Evolutionary conservation across 2,329 filamentous ascomycete species (phyloP).

Genomic region (Nemania bipapillata): DNA sequence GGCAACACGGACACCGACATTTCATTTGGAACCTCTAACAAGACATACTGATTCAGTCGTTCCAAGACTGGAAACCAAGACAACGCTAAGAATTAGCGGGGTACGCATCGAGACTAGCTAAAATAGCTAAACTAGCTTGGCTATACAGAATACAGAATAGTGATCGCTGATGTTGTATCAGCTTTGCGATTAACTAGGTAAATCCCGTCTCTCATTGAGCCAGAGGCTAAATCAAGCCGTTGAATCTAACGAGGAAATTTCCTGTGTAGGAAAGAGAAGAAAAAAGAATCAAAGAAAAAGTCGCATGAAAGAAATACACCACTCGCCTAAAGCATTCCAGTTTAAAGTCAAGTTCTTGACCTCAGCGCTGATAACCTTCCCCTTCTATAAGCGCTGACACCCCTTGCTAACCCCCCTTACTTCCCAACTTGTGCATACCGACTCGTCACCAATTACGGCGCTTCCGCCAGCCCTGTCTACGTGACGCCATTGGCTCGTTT

Average conservation of each 20-base stretch:
- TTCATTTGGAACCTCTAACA: slow-evolving; percentile 26
- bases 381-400: slow-evolving; percentile 42
- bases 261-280: neutral
- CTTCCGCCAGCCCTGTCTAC: slow-evolving; percentile 39
- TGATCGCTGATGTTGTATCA: slow-evolving; percentile 3
- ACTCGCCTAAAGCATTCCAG: neutral
- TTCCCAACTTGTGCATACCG: slow-evolving; percentile 28
- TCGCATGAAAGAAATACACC: neutral
- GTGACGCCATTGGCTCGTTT: slow-evolving; percentile 42
- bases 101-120: neutral
- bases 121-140: neutral
- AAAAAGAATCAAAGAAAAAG: slow-evolving; percentile 1
- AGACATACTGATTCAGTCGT: slow-evolving; percentile 19
- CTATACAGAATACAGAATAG: neutral
- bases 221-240: neutral
- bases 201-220: slow-evolving; percentile 2
- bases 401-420: slow-evolving; percentile 28
- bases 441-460: slow-evolving; percentile 41
- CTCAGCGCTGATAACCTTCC: neutral
- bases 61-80: neutral
- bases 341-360: neutral
- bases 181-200: slow-evolving; percentile 3
- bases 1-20: slow-evolving; percentile 16
- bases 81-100: slow-evolving; percentile 18
- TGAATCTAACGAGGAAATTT: slow-evolving; percentile 13